Base-by-base conservation (phyloP, 2,329 filamentous ascomycete species). In the Pseudocercospora crystallina region DNA sequence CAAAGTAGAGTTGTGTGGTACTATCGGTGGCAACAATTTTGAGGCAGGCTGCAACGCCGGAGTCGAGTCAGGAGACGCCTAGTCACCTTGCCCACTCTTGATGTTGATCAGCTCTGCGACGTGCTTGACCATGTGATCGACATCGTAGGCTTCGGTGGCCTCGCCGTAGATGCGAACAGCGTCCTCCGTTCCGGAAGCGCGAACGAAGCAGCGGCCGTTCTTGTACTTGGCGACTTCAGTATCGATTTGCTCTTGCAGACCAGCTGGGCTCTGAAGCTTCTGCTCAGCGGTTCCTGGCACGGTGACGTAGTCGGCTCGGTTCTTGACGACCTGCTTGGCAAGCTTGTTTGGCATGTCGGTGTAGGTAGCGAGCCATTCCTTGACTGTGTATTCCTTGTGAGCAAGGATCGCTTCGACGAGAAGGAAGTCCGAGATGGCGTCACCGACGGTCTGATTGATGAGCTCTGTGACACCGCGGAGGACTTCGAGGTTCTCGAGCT, bases 371-470 rank as follows among this genome's bases (percentile, higher is more conserved):
- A 91, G 84, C 94, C 94, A 99, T 69, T 97, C 68, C 86, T 85
- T 39, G 52, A 90, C 85, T 20, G 82, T 84, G 91, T 91, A 99
- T 60, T 80, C 81, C 77, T 96, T 97, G 80, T 97, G 90, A 5
- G 94, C 91, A 35, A 99, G 85, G 60, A 97, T 94, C 31, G 92
- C 89, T 73, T 99, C 94, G 34, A 97, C 91, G 65, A 99, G 84
- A 39, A 99, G 82, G 81, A 96, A 88, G 73, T 99, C 94, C 1
- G 90, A 96, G 50, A 99, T 81, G 40, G 94, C 94, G 68, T 99
- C 94, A 46, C 94, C 94, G 40, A 97, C 92, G 1, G 94, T 94
- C 76, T 99, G 94, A 79, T 99, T 99, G 77, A 99, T 95, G 57
- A 99, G 81, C 62, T 96, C 89, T 43, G 86, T 86, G 47, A 95